Conservation (phyloP, 163 green algal genomes). For the Scenedesmus sp. region DNA sequence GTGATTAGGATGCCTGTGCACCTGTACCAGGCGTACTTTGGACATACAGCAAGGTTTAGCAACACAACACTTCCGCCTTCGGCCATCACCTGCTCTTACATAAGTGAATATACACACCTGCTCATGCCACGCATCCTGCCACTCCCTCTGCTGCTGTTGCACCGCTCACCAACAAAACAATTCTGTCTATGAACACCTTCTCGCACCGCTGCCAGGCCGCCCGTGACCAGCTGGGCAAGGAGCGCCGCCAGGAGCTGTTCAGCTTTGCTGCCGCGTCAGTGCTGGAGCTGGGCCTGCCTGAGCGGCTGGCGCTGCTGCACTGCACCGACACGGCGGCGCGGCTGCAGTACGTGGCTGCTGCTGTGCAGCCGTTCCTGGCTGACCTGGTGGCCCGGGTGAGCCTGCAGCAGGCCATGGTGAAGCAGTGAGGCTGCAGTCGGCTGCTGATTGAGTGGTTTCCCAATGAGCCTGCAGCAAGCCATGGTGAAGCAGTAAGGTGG, state of each 20-base stretch:
- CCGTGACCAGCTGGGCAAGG: constrained; percentile 52
- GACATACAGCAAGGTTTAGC: neutral
- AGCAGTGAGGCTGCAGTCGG: neutral
- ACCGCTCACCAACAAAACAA: neutral
- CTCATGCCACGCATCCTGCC: neutral
- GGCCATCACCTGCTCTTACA: neutral
- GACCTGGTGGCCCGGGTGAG: constrained; percentile 49
- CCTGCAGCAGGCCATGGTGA: constrained; percentile 42
- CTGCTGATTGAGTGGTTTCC: neutral
- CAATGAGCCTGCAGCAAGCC: no score
- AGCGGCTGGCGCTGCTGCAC: constrained; percentile 59
- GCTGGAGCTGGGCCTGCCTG: constrained; percentile 56
- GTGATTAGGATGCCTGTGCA: no score
- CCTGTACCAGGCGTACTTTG: no score
- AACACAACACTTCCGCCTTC: neutral
- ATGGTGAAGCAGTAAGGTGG: no score
- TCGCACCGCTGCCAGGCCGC: constrained; percentile 22
- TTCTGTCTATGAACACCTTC: neutral
- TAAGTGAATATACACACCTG: neutral
- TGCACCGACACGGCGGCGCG: constrained; percentile 54
- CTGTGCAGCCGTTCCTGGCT: constrained; percentile 51
- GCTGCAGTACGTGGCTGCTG: constrained; percentile 57
- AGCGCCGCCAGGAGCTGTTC: constrained; percentile 61
- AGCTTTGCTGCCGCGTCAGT: constrained; percentile 58
- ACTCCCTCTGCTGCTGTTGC: neutral